Percentiles rank a stretch among this genome's conserved stretches.
Evolutionary conservation across 495 filamentous ascomycete genomes (phyloP).

Genomic region (Daldinia decipiens): DNA sequence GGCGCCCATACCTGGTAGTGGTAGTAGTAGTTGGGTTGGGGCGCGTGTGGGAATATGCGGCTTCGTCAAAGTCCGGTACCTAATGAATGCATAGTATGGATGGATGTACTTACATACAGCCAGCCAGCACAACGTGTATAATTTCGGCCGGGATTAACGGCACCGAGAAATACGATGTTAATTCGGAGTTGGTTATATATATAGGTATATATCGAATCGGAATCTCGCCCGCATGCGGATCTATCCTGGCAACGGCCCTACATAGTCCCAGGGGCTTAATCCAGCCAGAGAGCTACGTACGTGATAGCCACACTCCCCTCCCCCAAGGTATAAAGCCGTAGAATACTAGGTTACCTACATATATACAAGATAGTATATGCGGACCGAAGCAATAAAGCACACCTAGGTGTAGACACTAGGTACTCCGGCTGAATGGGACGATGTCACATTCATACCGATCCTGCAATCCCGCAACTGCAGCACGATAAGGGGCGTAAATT

Average conservation of each 20-base stretch:
- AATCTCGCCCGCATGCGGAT: slow-evolving; percentile 25
- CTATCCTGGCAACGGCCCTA: slow-evolving; percentile 24
- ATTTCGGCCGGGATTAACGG: slow-evolving; percentile 23
- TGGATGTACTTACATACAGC: neutral
- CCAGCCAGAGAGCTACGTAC: slow-evolving; percentile 16
- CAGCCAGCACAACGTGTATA: slow-evolving; percentile 5
- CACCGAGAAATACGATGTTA: slow-evolving; percentile 34
- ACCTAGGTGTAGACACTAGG: slow-evolving; percentile 38
- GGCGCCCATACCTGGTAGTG: slow-evolving; percentile 7
- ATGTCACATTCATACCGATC: slow-evolving; percentile 43
- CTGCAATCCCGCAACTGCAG: slow-evolving; percentile 41
- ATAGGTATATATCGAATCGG: slow-evolving; percentile 32
- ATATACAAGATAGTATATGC: slow-evolving; percentile 9
- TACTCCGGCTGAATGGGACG: slow-evolving; percentile 37
- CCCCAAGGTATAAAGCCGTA: slow-evolving; percentile 7
- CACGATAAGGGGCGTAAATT: slow-evolving; percentile 28
- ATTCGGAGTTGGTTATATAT: slow-evolving; percentile 12
- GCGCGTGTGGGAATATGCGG: slow-evolving; percentile 15
- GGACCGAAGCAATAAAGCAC: slow-evolving; percentile 23
- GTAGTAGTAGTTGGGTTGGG: slow-evolving; percentile 24
- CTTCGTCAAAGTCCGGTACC: no score
- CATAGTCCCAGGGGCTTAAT: slow-evolving; percentile 9
- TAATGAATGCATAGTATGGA: neutral
- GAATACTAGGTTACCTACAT: slow-evolving; percentile 9
- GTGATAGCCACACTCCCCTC: slow-evolving; percentile 15